A percentile compares a stretch with the other conserved stretches of the same genome.
phyloP scores from a whole-genome alignment of 2,329 filamentous ascomycete genomes.

The Gremmenia infestans region DNA sequence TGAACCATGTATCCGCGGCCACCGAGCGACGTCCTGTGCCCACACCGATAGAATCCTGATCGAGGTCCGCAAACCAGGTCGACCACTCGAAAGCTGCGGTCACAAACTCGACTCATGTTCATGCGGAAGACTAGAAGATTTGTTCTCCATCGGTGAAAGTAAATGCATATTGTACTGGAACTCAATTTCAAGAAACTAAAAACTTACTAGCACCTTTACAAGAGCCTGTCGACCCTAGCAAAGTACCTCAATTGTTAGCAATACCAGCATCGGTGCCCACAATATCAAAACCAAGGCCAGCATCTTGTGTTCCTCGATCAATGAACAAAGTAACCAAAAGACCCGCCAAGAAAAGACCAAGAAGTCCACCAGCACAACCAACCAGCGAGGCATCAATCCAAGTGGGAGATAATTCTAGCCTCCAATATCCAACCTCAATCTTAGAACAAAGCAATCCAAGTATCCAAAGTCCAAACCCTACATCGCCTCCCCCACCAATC shows the following conservation, averaged over 20 bases:
- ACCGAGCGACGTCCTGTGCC: constrained; percentile 25
- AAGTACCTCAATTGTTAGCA: no score
- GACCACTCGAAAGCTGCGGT: constrained; percentile 26
- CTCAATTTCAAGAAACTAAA: not conserved
- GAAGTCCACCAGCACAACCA: not conserved
- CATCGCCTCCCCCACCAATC: not conserved
- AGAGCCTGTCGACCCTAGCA: not conserved
- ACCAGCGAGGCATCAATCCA: not conserved
- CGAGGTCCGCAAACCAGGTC: constrained; percentile 27
- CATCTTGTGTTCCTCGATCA: not conserved
- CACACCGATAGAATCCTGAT: constrained; percentile 25
- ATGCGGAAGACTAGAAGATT: constrained; percentile 20
- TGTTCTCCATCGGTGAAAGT: constrained; percentile 13
- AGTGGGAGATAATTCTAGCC: not conserved
- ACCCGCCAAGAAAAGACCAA: not conserved
- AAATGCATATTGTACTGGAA: not conserved
- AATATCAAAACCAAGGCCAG: not conserved
- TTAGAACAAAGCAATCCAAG: no score
- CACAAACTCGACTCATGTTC: constrained; percentile 23
- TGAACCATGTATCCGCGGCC: constrained; percentile 28
- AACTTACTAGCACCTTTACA: not conserved
- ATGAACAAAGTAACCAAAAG: not conserved
- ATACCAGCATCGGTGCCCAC: not conserved
- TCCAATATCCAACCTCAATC: not conserved
- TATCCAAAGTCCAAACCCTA: not conserved